These are phyloP conservation scores for Cucumis variabilis DNA, from an alignment of 331 rosid species.

Conservation along the genomic window DNA sequence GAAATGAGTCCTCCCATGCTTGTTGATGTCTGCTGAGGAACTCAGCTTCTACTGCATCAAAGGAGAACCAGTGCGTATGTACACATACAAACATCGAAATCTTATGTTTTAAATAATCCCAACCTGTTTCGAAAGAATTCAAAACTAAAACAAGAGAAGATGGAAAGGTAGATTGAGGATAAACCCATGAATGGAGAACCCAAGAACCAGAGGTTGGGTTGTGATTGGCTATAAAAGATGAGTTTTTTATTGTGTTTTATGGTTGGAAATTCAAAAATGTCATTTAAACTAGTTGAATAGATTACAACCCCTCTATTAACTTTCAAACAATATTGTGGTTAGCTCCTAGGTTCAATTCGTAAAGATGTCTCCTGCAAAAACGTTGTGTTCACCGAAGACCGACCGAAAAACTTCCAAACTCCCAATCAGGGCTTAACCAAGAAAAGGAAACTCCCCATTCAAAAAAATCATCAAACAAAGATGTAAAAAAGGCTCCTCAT, in stretches of 20 bases:
- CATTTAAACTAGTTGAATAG: slow-evolving; percentile 41
- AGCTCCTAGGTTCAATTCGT: slow-evolving; percentile 36
- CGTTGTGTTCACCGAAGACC: slow-evolving; percentile 29
- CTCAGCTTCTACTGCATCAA: slow-evolving; percentile 68
- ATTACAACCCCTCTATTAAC: slow-evolving; percentile 35
- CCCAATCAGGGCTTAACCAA: slow-evolving; percentile 38
- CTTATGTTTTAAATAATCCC: slow-evolving; percentile 53
- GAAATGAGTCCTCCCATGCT: slow-evolving; percentile 91
- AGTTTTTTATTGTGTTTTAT: too few relatives aligned
- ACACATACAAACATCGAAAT: slow-evolving; percentile 11
- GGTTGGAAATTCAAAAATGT: too few relatives aligned
- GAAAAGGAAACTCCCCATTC: slow-evolving; percentile 41
- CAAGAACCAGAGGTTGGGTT: slow-evolving; percentile 38
- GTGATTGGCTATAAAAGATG: too few relatives aligned
- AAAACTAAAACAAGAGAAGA: slow-evolving; percentile 69
- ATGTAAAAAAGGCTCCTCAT: not conserved
- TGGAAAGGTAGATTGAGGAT: slow-evolving; percentile 88
- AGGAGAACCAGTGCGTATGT: slow-evolving; percentile 26
- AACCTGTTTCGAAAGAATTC: slow-evolving; percentile 69
- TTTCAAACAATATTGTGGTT: slow-evolving; percentile 34
- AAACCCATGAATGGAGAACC: slow-evolving; percentile 83
- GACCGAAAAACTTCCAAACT: slow-evolving; percentile 36
- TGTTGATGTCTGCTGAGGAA: slow-evolving; percentile 73
- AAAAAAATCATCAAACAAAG: slow-evolving; percentile 8
- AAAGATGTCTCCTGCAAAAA: slow-evolving; percentile 22